Evolutionary conservation across 2,329 filamentous ascomycete genomes (phyloP), one percentile per base, ranked within the genome.

Genomic region (Apiospora marii): DNA sequence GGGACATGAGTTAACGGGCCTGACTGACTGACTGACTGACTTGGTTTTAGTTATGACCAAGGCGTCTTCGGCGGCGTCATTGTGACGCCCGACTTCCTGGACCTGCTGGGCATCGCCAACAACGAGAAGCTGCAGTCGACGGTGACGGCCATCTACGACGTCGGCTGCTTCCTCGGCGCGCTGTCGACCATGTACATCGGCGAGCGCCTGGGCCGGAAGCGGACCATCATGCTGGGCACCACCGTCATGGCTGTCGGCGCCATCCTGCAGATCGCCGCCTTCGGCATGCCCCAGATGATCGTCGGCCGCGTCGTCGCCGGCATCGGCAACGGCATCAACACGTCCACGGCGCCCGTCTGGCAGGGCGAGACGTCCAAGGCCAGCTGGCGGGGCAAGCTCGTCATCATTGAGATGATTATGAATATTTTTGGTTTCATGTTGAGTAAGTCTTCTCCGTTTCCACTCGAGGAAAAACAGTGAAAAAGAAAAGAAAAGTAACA

Each of bases 141-240:
- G 0, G 86, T 89, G 14, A 88, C 87, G 0, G 88, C 88, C 1
- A 86, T 90, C 71, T 90, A 90, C 78, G 87, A 90, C 74, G 83
- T 91, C 44, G 89, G 89, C 12, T 91, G 89, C 77, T 90, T 91
- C 78, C 80, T 90, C 61, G 90, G 89, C 22, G 79, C 81, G 41
- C 73, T 83, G 14, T 74, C 77, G 14, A 79, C 79, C n/a, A 77
- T 81, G 41, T 76, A 77, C 67, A 73, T 82, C 70, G 81, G 82
- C 44, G 81, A 83, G 71, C 75, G 75, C 30, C 73, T 82, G 8
- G 82, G 82, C 6, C 77, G 81, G 37, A 79, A 80, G 74, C 79
- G 77, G 67, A 80, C 80, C 8, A 77, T 84, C 58, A 75, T 80
- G 34, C 72, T 79, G 37, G 82, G 81, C 51, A 80, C 80, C 10